Base-by-base conservation (phyloP, 139 green algal genomes). In the Chlorella vulgaris region DNA sequence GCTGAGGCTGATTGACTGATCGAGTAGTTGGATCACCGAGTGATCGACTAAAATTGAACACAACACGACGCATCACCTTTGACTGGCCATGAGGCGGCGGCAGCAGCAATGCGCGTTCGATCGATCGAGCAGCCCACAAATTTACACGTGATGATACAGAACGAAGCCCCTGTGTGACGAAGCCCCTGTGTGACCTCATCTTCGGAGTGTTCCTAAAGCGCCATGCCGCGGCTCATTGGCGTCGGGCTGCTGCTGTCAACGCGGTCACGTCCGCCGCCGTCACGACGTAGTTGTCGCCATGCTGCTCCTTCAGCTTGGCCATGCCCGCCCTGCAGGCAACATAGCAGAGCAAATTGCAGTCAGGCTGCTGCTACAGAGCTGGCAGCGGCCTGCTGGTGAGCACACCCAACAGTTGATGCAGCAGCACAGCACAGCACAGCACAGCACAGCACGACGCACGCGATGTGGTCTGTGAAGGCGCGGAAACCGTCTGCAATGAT, bases 251-350 rank as follows among this genome's bases (percentile, higher is more conserved):
- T 10, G 73, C 73, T 10, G 53, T 55, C 1, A 60, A 50, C 13
- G 73, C 73, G 24, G 67, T 67, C 24, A 80, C 39, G 31, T 80
- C 74, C 4, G 38, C 58, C 6, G 26, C 74, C 2, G 55, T 80
- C 2, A 80, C 39, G 3, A 80, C 39, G 15, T 80, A 80, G 15
- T 60, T 58, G 0, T 38, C 19, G 1, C 74, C 74, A 5, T 80
- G 58, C 58, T 70, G 74, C 55, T 38, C 58, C 2, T 26, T 3
- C 10, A 80, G 74, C 26, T 51, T 28, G 29, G 58, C n/a, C 2
- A 80, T 39, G 28, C 33, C 58, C 4, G 58, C 58, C 0, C 74
- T 80, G 58, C 73, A 69, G 13, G 33, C 6, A 28, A 28, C 7
- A 38, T n/a, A 62, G 43, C 26, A 40, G 69, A 29, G 21, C 1